These are phyloP conservation scores for Przewalskia tangutica DNA, from an alignment of 257 asterid genomes.

Conservation along the genomic window DNA sequence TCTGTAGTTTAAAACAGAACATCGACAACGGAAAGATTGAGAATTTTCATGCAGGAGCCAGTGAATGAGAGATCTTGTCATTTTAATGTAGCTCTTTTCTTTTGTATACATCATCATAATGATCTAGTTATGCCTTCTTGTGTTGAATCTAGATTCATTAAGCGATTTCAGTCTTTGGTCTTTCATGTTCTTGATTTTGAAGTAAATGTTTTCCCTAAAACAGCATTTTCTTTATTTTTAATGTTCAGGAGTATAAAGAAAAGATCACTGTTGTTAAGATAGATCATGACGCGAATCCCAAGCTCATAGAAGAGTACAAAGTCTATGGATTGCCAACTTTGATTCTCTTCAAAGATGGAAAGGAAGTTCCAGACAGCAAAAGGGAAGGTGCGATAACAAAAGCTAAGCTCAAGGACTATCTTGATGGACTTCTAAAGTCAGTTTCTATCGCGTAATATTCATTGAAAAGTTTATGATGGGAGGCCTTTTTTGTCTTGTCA, in stretches of 20 bases:
- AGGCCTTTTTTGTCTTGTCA: neutral
- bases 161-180: neutral
- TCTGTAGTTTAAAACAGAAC: neutral
- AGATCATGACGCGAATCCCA: slow-evolving; percentile 69
- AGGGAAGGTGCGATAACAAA: slow-evolving; percentile 86
- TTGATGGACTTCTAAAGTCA: slow-evolving; percentile 49
- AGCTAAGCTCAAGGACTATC: slow-evolving; percentile 54
- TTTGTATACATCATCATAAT: neutral
- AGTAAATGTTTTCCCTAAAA: neutral
- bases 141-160: neutral
- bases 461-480: neutral
- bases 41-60: neutral
- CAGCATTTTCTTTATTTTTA: neutral
- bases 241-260: slow-evolving; percentile 56
- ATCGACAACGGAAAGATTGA: neutral
- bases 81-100: neutral
- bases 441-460: slow-evolving; percentile 29
- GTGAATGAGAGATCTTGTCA: neutral
- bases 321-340: slow-evolving; percentile 81
- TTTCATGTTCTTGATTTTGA: neutral
- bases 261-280: slow-evolving; percentile 64
- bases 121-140: neutral
- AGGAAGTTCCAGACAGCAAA: slow-evolving; percentile 66
- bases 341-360: slow-evolving; percentile 63
- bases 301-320: slow-evolving; percentile 68